These are phyloP conservation scores for Pseudocohnilembus persalinus DNA, from an alignment of 169 alveolate species.

Conservation along the genomic window DNA sequence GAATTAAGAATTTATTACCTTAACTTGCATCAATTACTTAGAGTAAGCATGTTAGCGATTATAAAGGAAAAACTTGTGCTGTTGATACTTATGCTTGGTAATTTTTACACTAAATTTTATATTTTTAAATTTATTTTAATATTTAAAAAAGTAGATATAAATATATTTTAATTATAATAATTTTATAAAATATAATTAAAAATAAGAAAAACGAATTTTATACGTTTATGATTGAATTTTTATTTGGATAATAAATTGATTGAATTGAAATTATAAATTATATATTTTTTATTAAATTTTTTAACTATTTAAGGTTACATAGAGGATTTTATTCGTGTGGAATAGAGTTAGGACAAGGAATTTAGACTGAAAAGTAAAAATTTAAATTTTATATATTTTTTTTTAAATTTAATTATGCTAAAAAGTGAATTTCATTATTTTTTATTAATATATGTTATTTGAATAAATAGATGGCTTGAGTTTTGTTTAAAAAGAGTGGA, in stretches of 20 bases:
- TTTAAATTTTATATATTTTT: neutral
- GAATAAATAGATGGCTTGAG: conserved; percentile 17
- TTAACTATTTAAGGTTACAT: conserved; percentile 49
- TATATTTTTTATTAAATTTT: too few relatives aligned
- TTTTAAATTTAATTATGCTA: neutral
- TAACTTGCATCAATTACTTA: conserved; percentile 47
- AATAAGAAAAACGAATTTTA: neutral
- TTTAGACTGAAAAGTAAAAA: conserved; percentile 45
- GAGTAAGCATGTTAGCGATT: conserved; percentile 51
- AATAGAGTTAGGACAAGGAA: conserved; percentile 47
- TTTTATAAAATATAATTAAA: too few relatives aligned
- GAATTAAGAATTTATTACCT: conserved; percentile 61
- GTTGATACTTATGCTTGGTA: conserved; percentile 80
- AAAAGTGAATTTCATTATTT: too few relatives aligned
- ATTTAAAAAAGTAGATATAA: neutral
- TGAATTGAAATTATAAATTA: too few relatives aligned
- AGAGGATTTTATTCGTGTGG: conserved; percentile 56
- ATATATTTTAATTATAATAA: too few relatives aligned
- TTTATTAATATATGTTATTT: neutral
- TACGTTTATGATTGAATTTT: neutral
- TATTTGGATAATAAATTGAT: too few relatives aligned
- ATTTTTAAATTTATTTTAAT: neutral
- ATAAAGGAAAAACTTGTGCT: conserved; percentile 56
- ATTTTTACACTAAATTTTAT: neutral
- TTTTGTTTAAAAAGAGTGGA: conserved; percentile 56